Conservation (phyloP, 495 filamentous ascomycete species). For the Aspergillus bertholletiae region DNA sequence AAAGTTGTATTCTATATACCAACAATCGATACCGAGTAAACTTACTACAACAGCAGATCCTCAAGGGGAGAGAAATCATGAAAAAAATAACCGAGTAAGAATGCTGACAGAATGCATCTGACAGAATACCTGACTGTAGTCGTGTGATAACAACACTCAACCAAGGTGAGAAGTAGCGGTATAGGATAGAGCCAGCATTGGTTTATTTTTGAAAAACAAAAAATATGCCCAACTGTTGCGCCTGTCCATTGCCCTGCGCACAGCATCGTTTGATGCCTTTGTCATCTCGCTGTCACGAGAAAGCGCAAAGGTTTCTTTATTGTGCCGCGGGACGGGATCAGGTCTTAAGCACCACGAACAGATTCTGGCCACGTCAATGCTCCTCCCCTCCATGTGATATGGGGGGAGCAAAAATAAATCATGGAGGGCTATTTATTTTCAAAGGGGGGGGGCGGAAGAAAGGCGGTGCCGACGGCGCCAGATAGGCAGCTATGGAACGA, state of each 20-base stretch:
- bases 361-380: slow-evolving; percentile 24
- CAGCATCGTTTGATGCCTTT: slow-evolving; percentile 3
- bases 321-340: slow-evolving; percentile 15
- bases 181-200: slow-evolving; percentile 3
- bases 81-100: background rate
- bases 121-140: slow-evolving; percentile 1
- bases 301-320: slow-evolving; percentile 5
- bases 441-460: background rate
- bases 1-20: background rate
- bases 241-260: background rate
- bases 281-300: slow-evolving; percentile 16
- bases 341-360: slow-evolving; percentile 13
- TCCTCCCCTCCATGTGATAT: slow-evolving; percentile 17
- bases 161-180: slow-evolving; percentile 7
- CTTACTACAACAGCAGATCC: background rate
- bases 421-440: background rate
- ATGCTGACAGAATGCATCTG: background rate
- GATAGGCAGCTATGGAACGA: background rate
- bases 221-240: slow-evolving; percentile 6
- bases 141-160: slow-evolving; percentile 8
- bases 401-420: background rate
- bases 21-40: background rate
- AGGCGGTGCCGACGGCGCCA: background rate
- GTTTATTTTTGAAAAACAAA: no score
- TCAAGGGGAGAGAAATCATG: background rate